Conservation (phyloP, 495 filamentous ascomycete species). For the Darksidea phi region DNA sequence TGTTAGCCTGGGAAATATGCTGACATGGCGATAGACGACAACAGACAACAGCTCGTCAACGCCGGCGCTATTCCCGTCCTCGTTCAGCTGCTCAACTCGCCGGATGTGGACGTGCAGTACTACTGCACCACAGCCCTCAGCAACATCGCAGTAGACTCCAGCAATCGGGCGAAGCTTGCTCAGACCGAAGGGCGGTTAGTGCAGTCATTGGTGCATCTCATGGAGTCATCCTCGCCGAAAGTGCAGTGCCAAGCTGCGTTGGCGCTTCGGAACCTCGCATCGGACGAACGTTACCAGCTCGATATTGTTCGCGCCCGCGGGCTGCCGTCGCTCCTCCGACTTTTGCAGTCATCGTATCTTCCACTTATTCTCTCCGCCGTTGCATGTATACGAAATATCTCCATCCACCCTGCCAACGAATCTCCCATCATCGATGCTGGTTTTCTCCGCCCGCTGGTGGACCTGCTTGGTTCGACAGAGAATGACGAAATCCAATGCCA, state of each 20-base stretch:
- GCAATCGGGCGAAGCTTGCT: slow-evolving; percentile 85
- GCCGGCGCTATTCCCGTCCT: slow-evolving; percentile 95
- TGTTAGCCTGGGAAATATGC: not conserved
- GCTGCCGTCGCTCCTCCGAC: slow-evolving; percentile 75
- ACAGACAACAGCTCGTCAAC: slow-evolving; percentile 93
- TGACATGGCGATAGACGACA: slow-evolving; percentile 67
- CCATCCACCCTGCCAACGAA: slow-evolving; percentile 97
- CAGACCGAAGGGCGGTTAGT: slow-evolving; percentile 86
- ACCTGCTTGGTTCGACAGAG: slow-evolving; percentile 89
- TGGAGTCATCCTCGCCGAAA: slow-evolving; percentile 96
- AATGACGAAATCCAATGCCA: slow-evolving; percentile 99
- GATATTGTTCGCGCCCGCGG: slow-evolving; percentile 91
- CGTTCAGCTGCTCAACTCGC: slow-evolving; percentile 85
- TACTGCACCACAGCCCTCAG: slow-evolving; percentile 98
- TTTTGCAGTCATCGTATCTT: slow-evolving; percentile 91
- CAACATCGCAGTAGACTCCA: slow-evolving; percentile 94
- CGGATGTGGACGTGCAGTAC: slow-evolving; percentile 97
- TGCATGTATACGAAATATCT: slow-evolving; percentile 97
- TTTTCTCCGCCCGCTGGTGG: slow-evolving; percentile 89
- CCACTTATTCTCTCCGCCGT: slow-evolving; percentile 96
- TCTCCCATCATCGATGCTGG: slow-evolving; percentile 99
- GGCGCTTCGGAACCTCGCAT: slow-evolving; percentile 90
- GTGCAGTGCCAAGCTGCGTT: slow-evolving; percentile 97
- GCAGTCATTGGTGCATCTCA: slow-evolving; percentile 88
- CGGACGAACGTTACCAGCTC: slow-evolving; percentile 97